Evolutionary conservation across 192 early-diverging fungal species (phyloP).

Genomic region (Funneliformis geosporum): DNA sequence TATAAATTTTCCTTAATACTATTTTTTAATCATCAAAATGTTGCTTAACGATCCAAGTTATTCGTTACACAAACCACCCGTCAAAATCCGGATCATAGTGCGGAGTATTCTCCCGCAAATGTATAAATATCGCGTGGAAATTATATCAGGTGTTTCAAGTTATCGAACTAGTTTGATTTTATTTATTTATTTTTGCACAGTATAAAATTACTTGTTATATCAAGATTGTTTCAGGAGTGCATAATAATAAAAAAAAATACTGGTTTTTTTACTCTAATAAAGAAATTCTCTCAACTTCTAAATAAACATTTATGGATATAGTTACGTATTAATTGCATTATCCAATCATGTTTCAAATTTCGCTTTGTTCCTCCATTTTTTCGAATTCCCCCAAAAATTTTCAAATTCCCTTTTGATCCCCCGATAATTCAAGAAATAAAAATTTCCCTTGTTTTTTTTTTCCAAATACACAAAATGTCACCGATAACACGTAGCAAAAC

Average conservation of each 20-base stretch:
- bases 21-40: too few species aligned
- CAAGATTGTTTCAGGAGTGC: not conserved
- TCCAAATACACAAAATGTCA: not conserved
- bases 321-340: too few species aligned
- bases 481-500: slow-evolving; percentile 23
- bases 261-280: not conserved
- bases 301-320: not conserved
- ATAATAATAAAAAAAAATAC: not conserved
- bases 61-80: too few species aligned
- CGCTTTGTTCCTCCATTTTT: not conserved
- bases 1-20: too few species aligned
- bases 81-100: too few species aligned
- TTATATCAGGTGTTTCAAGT: not conserved
- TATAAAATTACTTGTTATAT: not conserved
- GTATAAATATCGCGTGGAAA: not conserved
- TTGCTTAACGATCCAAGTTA: too few species aligned
- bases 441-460: too few species aligned
- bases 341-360: too few species aligned
- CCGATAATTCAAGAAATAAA: not conserved
- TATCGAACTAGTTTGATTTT: not conserved
- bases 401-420: not conserved
- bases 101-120: not conserved
- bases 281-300: not conserved
- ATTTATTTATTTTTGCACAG: not conserved
- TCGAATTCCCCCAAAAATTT: not conserved